These are phyloP conservation scores for Geranium rotundifolium DNA, from an alignment of 345 rosid species.

Conservation along the genomic window DNA sequence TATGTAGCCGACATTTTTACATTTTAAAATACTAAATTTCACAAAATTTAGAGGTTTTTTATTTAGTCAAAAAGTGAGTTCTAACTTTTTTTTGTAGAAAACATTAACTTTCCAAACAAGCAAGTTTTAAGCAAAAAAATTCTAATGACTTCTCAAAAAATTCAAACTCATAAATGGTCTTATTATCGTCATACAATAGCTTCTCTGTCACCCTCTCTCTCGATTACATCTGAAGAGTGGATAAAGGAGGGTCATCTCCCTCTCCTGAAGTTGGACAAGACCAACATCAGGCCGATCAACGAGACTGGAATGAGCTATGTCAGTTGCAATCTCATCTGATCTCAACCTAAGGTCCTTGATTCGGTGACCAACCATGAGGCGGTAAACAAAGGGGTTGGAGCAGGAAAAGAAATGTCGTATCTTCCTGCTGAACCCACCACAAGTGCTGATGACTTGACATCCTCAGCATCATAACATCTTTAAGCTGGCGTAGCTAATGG, in stretches of 20 bases:
- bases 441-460: background rate
- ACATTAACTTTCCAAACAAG: too few relatives aligned
- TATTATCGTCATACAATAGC: too few relatives aligned
- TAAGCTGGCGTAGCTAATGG: constrained; percentile 8
- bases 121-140: too few relatives aligned
- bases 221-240: constrained; percentile 7
- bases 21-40: too few relatives aligned
- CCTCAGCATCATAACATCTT: constrained; percentile 14
- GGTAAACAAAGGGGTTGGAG: background rate
- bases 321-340: constrained; percentile 3
- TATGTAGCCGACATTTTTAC: too few relatives aligned
- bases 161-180: too few relatives aligned
- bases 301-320: background rate
- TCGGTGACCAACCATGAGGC: constrained; percentile 3
- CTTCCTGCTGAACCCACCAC: constrained; percentile 4
- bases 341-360: constrained; percentile 9
- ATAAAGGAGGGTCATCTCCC: constrained; percentile 13
- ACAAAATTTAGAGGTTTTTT: too few relatives aligned
- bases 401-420: constrained; percentile 4
- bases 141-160: background rate
- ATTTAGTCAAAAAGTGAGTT: too few relatives aligned
- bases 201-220: constrained; percentile 11
- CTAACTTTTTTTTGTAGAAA: too few relatives aligned
- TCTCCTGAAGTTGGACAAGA: background rate
- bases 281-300: background rate